Evolutionary conservation across 108 stramenopile species (phyloP).

Genomic region (Stephanodiscus triporus): DNA sequence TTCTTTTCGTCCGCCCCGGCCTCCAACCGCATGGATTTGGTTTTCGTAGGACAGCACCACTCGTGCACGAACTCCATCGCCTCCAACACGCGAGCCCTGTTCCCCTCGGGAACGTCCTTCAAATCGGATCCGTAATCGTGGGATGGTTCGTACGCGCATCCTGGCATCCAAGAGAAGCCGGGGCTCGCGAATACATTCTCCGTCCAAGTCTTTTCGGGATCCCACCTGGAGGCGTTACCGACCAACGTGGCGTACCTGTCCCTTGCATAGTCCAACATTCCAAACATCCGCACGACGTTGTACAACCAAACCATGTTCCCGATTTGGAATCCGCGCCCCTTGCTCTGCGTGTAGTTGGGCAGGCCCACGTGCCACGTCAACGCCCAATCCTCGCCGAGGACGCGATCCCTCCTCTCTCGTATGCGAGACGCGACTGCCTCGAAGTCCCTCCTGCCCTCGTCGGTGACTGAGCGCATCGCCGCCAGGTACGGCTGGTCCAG

Average conservation of each 20-base stretch:
- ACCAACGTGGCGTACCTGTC: conserved; percentile 66
- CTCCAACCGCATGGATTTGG: conserved; percentile 1
- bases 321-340: conserved; percentile 57
- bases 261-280: conserved; percentile 80
- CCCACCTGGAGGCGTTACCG: conserved; percentile 63
- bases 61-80: conserved; percentile 70
- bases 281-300: conserved; percentile 74
- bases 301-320: conserved; percentile 80
- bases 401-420: conserved; percentile 53
- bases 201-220: conserved; percentile 47
- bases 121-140: conserved; percentile 67
- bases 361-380: conserved; percentile 76
- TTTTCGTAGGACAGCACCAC: conserved; percentile 42
- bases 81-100: conserved; percentile 54
- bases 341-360: conserved; percentile 60
- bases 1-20: conserved; percentile 23
- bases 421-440: conserved; percentile 50
- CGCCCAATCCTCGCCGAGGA: conserved; percentile 75
- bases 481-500: conserved; percentile 72
- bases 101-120: conserved; percentile 63
- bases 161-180: conserved; percentile 65
- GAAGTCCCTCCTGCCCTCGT: conserved; percentile 41
- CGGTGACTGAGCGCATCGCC: conserved; percentile 44
- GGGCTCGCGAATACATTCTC: conserved; percentile 61
- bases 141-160: conserved; percentile 51